Base-by-base conservation (phyloP, 2,329 filamentous ascomycete species). In the Emergomyces pasteurianus region DNA sequence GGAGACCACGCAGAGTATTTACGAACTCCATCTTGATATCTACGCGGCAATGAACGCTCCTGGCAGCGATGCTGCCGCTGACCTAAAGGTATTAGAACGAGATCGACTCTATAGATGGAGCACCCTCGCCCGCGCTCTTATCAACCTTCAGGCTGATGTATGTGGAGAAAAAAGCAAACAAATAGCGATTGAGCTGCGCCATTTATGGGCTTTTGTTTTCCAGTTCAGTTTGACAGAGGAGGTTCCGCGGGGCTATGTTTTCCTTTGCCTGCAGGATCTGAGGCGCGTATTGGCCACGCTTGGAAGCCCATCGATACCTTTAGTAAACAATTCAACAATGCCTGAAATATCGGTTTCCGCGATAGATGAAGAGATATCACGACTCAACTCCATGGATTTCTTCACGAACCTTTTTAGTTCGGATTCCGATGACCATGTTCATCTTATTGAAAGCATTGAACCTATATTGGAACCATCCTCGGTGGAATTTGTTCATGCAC, bases 371-470 rank as follows among this genome's bases (percentile, higher is more conserved):
- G 92, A 99, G 71, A 87, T 96, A 31, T 92, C 90, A 14, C 91
- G 92, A 68, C 81, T 97, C 40, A 96, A 90, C 16, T 97, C 92
- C 0, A 94, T 95, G 83, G 92, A 96, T 70, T 97, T 97, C 72
- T 97, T 99, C 73, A 81, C 91, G 58, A 89, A 86, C 43, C 83
- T 99, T 0, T 97, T 97, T 71, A 88, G 89, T 62, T 86, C 91
- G 43, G 88, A 94, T 61, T 83, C 86, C 62, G 85, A 87, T 54
- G 87, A 96, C 66, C 89, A 92, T 0, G 83, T 92, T 14, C 82
- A 86, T 5, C 84, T 96, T 23, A 96, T 99, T 62, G 91, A 96
- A 69, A 94, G 86, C 34, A 78, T 99, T 42, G 94, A 99, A 69
- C 94, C 94, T 3, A 88, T 99, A 10, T 79, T 99, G 5, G 92